Evolutionary conservation across 257 asterid genomes (phyloP).

Genomic region (Leptodermis oblonga): DNA sequence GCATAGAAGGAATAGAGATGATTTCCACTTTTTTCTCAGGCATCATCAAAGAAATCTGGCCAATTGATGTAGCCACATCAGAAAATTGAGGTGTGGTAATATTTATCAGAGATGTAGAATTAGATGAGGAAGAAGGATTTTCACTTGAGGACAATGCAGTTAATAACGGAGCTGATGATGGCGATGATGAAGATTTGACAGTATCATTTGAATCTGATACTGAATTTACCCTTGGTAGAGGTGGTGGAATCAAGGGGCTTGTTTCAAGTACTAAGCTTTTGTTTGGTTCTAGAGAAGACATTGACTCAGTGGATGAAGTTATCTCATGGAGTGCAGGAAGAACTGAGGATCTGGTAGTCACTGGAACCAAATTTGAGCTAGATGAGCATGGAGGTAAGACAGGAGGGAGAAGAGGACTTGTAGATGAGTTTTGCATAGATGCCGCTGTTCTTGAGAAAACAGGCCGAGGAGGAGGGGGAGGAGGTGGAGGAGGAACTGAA

Average conservation of each 20-base stretch:
- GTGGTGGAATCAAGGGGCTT: background rate
- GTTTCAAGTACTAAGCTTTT: conserved; percentile 3
- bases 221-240: background rate
- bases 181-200: background rate
- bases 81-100: background rate
- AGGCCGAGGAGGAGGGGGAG: conserved; percentile 20
- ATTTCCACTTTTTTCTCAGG: background rate
- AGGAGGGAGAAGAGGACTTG: conserved; percentile 14
- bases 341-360: background rate
- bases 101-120: background rate
- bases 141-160: conserved; percentile 3
- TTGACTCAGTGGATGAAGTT: background rate
- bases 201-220: conserved; percentile 1
- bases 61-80: background rate
- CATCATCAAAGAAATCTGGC: conserved; percentile 11
- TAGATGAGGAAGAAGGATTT: background rate
- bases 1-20: background rate
- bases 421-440: conserved; percentile 1
- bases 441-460: conserved; percentile 8
- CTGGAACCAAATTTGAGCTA: background rate
- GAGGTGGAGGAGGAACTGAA: conserved; percentile 10
- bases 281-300: background rate
- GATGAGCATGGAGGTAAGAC: conserved; percentile 6
- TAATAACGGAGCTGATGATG: background rate
- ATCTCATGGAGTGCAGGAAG: background rate